Percentiles rank a stretch among this genome's conserved stretches.
Conservation (phyloP, 2,329 filamentous ascomycete species). For the Fusarium sp. region DNA sequence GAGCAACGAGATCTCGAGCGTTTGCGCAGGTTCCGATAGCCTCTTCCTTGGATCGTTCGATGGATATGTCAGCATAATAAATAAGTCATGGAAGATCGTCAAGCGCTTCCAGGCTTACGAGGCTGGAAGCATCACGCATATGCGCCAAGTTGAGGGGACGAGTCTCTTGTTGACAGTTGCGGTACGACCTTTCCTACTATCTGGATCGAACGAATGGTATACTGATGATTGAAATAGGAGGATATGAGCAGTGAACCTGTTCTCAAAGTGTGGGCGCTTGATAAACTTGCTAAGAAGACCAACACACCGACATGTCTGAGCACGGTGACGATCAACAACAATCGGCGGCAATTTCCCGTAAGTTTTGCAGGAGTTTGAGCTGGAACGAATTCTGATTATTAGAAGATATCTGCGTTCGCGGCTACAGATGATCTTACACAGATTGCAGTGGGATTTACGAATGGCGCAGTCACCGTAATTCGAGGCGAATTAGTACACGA, state of each 20-base stretch:
- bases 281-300: slow-evolving; percentile 94
- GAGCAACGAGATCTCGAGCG: slow-evolving; percentile 82
- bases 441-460: slow-evolving; percentile 94
- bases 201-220: background rate
- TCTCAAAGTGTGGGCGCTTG: slow-evolving; percentile 96
- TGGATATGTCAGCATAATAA: slow-evolving; percentile 88
- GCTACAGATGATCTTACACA: slow-evolving; percentile 90
- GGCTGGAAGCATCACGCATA: slow-evolving; percentile 82
- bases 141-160: slow-evolving; percentile 91
- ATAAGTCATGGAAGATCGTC: slow-evolving; percentile 85
- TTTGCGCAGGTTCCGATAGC: slow-evolving; percentile 88
- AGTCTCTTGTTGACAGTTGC: slow-evolving; percentile 85
- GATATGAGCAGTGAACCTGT: slow-evolving; percentile 88
- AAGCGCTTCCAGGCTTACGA: slow-evolving; percentile 90
- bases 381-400: background rate
- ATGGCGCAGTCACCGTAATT: slow-evolving; percentile 92
- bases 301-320: slow-evolving; percentile 89
- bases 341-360: slow-evolving; percentile 91
- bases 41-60: slow-evolving; percentile 89
- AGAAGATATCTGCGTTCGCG: slow-evolving; percentile 84
- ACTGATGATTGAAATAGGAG: slow-evolving; percentile 63
- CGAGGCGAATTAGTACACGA: slow-evolving; percentile 96
- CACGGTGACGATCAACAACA: slow-evolving; percentile 87
- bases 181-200: slow-evolving; percentile 48
- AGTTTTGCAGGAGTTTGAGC: slow-evolving; percentile 35